Conservation (phyloP, 164 flowering plant genomes). For the Dillenia turbinata region DNA sequence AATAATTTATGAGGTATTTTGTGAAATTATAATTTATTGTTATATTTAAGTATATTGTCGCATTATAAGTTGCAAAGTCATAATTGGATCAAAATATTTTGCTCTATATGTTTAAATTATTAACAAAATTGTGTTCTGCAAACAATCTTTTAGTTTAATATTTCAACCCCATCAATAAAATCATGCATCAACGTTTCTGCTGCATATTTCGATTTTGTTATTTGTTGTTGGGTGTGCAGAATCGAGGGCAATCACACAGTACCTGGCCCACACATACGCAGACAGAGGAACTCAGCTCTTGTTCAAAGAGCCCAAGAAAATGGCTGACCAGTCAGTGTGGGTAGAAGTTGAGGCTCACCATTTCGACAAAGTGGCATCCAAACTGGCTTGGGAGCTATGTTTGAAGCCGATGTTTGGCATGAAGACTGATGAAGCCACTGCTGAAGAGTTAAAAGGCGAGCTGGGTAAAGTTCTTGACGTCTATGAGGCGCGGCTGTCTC, state of each 20-base stretch:
- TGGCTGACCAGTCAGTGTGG: background rate
- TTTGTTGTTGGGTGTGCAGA: conserved; percentile 1
- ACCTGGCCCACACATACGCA: conserved; percentile 9
- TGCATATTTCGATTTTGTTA: background rate
- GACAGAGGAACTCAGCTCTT: conserved; percentile 14
- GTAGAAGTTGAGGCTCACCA: background rate
- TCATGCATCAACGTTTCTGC: too few relatives aligned
- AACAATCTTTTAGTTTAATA: too few relatives aligned
- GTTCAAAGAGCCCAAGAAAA: conserved; percentile 7
- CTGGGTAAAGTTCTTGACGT: conserved; percentile 8
- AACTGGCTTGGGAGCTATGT: background rate
- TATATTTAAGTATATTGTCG: too few relatives aligned
- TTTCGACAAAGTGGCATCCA: background rate
- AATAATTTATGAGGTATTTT: too few relatives aligned
- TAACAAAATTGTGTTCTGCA: too few relatives aligned
- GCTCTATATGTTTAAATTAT: too few relatives aligned
- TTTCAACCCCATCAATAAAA: too few relatives aligned
- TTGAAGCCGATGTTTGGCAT: background rate
- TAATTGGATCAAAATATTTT: too few relatives aligned
- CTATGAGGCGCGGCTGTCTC: conserved; percentile 2
- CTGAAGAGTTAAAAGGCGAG: conserved; percentile 3
- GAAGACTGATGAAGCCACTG: background rate
- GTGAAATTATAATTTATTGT: too few relatives aligned
- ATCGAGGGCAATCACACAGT: conserved; percentile 17
- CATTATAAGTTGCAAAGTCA: too few relatives aligned